Evolutionary conservation across 139 green algal species (phyloP), one percentile per base, ranked within the genome.

Genomic region (Tetradesmus lagerheimii): DNA sequence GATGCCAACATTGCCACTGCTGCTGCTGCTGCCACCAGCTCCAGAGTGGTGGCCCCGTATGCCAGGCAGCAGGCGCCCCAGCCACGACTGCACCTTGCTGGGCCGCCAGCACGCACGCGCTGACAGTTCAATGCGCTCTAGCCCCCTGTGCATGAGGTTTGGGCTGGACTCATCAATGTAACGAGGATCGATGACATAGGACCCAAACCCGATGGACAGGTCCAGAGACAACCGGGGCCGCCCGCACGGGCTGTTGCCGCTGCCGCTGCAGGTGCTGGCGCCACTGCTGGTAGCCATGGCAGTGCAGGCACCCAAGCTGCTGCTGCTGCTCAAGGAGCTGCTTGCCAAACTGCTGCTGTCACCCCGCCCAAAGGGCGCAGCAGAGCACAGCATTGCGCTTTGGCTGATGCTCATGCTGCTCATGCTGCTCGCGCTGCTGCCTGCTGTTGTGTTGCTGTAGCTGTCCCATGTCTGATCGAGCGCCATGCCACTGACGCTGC

Each of bases 381-480:
- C 82, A 77, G 83, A 88, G 64, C 83, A 88, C 64, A 88, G 71
- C 38, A 35, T 53, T 5, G n/a, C 41, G 83, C 83, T 88, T 11
- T 43, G 43, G 64, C 38, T 34, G 2, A 88, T 88, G 83, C 83
- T 88, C 83, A 88, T 80, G 31, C n/a, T 88, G 83, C 83, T 88
- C 83, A 88, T 80, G 31, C n/a, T 79, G 71, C 83, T 88, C 12
- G 2, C 29, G 38, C 38, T n/a, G 41, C 62, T 88, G 83, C 83
- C 76, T 9, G n/a, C 20, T 25, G 62, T 64, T 39, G 57, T 38
- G 29, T 20, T 80, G 83, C 83, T 88, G 83, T 88, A 88, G 83
- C 64, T 88, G 64, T 88, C 83, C 83, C 83, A 88, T 0, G 27
- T 57, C 29, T 62, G 38, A 38, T 88, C 83, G 9, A 66, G 29